Evolutionary conservation across 305 asterid species (phyloP).

Genomic region (Solanum chacoense): DNA sequence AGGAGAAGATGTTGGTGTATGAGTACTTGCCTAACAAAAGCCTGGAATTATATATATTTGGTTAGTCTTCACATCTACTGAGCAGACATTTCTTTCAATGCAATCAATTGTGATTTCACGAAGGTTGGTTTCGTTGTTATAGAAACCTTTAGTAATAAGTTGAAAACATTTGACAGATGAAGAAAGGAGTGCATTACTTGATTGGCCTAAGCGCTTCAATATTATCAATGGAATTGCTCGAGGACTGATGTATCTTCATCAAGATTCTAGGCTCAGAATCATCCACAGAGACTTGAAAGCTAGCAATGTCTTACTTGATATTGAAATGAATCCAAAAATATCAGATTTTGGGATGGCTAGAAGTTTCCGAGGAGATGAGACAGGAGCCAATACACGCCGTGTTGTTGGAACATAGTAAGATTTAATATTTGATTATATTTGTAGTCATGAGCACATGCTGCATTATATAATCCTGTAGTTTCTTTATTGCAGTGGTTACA

Average conservation of each 20-base stretch:
- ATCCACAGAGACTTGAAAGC: constrained; percentile 9
- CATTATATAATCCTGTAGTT: background rate
- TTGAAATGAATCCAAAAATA: constrained; percentile 3
- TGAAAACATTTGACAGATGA: background rate
- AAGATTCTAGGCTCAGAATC: constrained; percentile 8
- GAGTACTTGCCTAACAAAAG: constrained; percentile 5
- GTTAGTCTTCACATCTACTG: background rate
- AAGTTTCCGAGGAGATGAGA: constrained; percentile 3
- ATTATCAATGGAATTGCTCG: constrained; percentile 7
- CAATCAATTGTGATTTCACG: background rate
- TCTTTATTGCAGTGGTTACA: background rate
- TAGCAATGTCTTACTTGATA: constrained; percentile 4
- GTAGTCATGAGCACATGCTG: background rate
- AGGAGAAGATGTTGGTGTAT: constrained; percentile 1
- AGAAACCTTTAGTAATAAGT: background rate
- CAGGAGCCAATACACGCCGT: constrained; percentile 15
- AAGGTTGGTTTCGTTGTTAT: background rate
- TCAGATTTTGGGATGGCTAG: constrained; percentile 14
- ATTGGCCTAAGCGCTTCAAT: constrained; percentile 3
- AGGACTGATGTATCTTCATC: constrained; percentile 11
- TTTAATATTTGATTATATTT: background rate
- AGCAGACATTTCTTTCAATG: background rate
- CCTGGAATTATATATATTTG: constrained; percentile 8
- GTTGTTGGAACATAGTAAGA: constrained; percentile 51
- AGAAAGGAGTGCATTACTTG: background rate